Evolutionary conservation across 139 green algal genomes (phyloP).

Genomic region (Mesotaenium endlicherianum): DNA sequence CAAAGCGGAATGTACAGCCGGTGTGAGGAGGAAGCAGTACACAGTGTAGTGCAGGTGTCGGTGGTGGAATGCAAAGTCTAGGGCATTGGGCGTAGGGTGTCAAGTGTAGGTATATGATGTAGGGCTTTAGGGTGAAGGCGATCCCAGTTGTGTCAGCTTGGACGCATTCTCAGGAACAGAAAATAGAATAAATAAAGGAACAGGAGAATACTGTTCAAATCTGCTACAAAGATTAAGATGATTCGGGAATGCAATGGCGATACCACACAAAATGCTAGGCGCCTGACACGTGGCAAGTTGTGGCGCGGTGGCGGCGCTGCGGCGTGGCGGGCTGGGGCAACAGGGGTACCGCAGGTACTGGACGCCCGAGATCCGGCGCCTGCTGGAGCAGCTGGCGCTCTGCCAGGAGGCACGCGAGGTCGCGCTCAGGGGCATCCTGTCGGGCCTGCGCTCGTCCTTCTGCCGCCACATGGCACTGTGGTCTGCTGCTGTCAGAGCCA

Average conservation of each 20-base stretch:
- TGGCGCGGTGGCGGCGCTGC: background rate
- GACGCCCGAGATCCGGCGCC: slow-evolving; percentile 58
- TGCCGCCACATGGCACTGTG: slow-evolving; percentile 17
- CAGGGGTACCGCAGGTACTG: slow-evolving; percentile 76
- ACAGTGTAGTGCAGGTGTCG: too few relatives aligned
- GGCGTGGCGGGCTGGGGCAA: background rate
- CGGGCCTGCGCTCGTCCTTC: slow-evolving; percentile 36
- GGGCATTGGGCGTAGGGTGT: too few relatives aligned
- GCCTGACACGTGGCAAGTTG: background rate
- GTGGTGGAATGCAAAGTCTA: too few relatives aligned
- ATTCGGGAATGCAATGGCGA: too few relatives aligned
- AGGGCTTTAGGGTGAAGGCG: too few relatives aligned
- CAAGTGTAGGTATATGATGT: too few relatives aligned
- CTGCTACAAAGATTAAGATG: too few relatives aligned
- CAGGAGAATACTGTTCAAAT: too few relatives aligned
- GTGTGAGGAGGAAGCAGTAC: background rate
- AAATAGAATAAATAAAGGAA: too few relatives aligned
- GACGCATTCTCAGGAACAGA: too few relatives aligned
- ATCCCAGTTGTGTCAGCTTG: too few relatives aligned
- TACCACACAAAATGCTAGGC: too few relatives aligned
- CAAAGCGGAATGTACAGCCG: background rate
- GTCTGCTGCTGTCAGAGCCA: background rate
- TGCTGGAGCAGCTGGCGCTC: slow-evolving; percentile 60
- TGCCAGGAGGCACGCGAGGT: slow-evolving; percentile 63
- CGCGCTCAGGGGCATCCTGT: slow-evolving; percentile 56